These are phyloP conservation scores for Clavispora carvajalis DNA, from an alignment of 805 yeast species.

Conservation along the genomic window DNA sequence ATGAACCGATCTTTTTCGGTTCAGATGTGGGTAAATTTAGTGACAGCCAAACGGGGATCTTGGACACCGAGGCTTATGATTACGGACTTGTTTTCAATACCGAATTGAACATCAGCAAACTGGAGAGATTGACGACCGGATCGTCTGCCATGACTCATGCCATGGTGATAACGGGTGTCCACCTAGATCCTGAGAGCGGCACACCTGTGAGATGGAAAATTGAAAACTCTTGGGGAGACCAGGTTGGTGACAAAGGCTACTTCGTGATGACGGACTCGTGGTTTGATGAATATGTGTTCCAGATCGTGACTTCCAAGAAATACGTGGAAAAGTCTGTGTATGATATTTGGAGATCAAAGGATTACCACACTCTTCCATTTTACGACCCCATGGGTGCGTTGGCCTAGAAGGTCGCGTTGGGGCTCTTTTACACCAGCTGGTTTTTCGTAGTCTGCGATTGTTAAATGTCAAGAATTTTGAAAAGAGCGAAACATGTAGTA, in stretches of 20 bases:
- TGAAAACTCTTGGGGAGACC: slow-evolving; percentile 42
- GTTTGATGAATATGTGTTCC: slow-evolving; percentile 41
- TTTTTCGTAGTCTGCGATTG: neutral
- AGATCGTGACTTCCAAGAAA: slow-evolving; percentile 33
- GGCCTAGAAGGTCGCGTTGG: slow-evolving; percentile 18
- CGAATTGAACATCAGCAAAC: slow-evolving; percentile 49
- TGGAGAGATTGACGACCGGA: slow-evolving; percentile 63
- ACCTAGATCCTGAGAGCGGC: slow-evolving; percentile 49
- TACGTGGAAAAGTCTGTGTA: slow-evolving; percentile 34
- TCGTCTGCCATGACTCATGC: slow-evolving; percentile 87
- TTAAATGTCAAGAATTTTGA: neutral
- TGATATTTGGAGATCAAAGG: slow-evolving; percentile 30
- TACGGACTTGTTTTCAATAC: slow-evolving; percentile 53
- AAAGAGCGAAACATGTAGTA: neutral
- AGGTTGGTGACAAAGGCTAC: slow-evolving; percentile 37
- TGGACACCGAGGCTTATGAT: slow-evolving; percentile 69
- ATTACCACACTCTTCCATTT: slow-evolving; percentile 30
- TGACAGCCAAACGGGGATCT: slow-evolving; percentile 59
- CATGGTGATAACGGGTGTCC: slow-evolving; percentile 79
- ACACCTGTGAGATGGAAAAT: slow-evolving; percentile 40
- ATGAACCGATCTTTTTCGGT: slow-evolving; percentile 83
- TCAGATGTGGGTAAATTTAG: slow-evolving; percentile 81
- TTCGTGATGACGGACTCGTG: slow-evolving; percentile 40
- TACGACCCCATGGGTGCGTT: slow-evolving; percentile 42
- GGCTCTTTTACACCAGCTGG: too few species aligned